Base-by-base conservation (phyloP, 176 grass and related monocot species). In the Coix lacrymajobi region DNA sequence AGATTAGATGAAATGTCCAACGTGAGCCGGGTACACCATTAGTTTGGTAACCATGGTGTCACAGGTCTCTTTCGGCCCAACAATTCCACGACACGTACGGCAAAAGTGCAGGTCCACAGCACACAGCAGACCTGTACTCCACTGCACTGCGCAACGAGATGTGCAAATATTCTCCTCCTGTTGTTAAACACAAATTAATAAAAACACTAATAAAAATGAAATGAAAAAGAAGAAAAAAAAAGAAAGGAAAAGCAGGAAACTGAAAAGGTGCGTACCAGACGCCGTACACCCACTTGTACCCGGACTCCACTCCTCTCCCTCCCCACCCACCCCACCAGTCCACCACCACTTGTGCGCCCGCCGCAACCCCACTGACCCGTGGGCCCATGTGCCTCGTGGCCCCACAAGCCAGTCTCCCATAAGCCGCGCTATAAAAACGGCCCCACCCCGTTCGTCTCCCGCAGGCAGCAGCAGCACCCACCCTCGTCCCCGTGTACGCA, bases 281-380 rank as follows among this genome's bases (percentile, higher is more conserved):
- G 79, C 85, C 76, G 91, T 89, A 93, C 82, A 68, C 24, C 84
- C 76, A 81, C 69, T 80, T 67, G 91, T 92, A 92, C 90, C 78
- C n/a, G n/a, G n/a, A n/a, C 31, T 54, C n/a, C 13, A 10, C 70
- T 72, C 45, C n/a, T 34, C 29, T n/a, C n/a, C 46, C 25, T 12
- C 57, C 8, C 3, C 76, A 82, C 68, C 75, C 22, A 22, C 58
- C 43, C 61, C 58, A 17, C 57, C 25, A 0, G 12, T 1, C 3
- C 58, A 30, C 61, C 58, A 17, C 57, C 25, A 0, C 22, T 1
- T 7, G 15, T 15, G 2, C 73, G 11, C 17, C 56, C 2, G n/a
- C 56, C 2, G n/a, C 34, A 63, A 8, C 16, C 62, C 22, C 38
- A 80, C 54, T 85, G 73, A 82, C 0, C 44, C 0, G 24, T 41